phyloP scores from a whole-genome alignment of 176 grass and related monocot genomes.

The Aegilops bicornis region DNA sequence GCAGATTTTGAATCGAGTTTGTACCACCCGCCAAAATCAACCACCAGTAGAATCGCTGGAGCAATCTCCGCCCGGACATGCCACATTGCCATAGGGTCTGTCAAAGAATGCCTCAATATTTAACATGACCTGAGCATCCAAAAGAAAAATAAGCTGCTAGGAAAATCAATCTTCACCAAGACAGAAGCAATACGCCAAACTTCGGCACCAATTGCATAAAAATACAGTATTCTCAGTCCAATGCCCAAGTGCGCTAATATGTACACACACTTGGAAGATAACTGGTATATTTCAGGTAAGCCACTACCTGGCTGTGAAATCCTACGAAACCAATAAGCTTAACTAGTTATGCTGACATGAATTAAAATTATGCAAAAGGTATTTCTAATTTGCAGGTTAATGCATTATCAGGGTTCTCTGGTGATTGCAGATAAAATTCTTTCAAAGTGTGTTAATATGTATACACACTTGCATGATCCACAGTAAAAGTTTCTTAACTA shows the following conservation, averaged over 20 bases:
- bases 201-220: too few relatives aligned
- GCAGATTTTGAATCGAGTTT: slow-evolving; percentile 65
- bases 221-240: too few relatives aligned
- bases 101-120: slow-evolving; percentile 85
- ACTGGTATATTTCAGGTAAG: background rate
- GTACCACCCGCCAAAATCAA: slow-evolving; percentile 98
- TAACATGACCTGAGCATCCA: slow-evolving; percentile 73
- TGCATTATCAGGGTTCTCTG: background rate
- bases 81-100: slow-evolving; percentile 98
- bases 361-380: background rate
- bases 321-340: background rate
- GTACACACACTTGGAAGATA: too few relatives aligned
- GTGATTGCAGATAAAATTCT: background rate
- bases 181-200: too few relatives aligned
- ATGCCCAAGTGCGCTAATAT: too few relatives aligned
- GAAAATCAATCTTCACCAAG: too few relatives aligned
- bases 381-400: background rate
- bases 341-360: background rate
- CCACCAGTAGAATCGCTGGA: slow-evolving; percentile 81
- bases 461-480: background rate
- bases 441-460: background rate
- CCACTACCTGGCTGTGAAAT: background rate
- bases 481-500: too few relatives aligned
- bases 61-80: slow-evolving; percentile 81
- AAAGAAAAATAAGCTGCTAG: slow-evolving; percentile 62